Evolutionary conservation across 768 basidiomycete genomes (phyloP).

Genomic region (Dentipellis fragilis): DNA sequence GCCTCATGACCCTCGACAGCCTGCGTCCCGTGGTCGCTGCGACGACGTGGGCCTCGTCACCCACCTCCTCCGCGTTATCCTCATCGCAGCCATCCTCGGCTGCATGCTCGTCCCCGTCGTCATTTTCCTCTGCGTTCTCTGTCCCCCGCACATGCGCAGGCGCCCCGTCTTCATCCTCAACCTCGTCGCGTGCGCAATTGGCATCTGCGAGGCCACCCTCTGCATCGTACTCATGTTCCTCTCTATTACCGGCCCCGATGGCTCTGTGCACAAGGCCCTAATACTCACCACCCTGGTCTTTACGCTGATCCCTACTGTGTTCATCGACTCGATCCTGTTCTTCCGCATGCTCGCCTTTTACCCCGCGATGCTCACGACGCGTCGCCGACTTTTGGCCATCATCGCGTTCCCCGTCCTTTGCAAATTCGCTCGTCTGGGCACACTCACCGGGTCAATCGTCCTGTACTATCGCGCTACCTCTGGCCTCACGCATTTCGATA

Average conservation of each 20-base stretch:
- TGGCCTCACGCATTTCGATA: too few species aligned
- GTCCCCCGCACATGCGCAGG: slow-evolving; percentile 3
- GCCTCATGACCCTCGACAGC: background rate
- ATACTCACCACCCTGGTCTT: background rate
- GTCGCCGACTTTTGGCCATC: slow-evolving; percentile 2
- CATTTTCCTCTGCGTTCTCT: slow-evolving; percentile 9
- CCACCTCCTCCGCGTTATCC: slow-evolving; percentile 8
- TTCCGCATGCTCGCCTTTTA: slow-evolving; percentile 13
- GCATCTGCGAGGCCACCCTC: slow-evolving; percentile 9
- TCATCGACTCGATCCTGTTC: slow-evolving; percentile 10
- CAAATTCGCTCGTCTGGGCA: slow-evolving; percentile 8
- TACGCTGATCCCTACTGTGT: slow-evolving; percentile 9
- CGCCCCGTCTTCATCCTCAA: slow-evolving; percentile 14
- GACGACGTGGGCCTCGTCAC: background rate
- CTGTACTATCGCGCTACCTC: background rate
- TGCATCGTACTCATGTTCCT: background rate
- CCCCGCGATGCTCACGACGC: slow-evolving; percentile 10
- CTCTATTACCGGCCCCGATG: slow-evolving; percentile 3
- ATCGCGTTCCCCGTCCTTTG: slow-evolving; percentile 1
- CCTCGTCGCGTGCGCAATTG: slow-evolving; percentile 10
- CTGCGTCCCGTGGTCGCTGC: background rate
- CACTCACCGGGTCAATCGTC: slow-evolving; percentile 7
- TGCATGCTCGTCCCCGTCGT: slow-evolving; percentile 9
- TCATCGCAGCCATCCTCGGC: slow-evolving; percentile 11
- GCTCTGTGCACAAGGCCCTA: background rate